Evolutionary conservation across 83 land plant species (phyloP), one percentile per base, ranked within the genome.

Genomic region (Diphasiastrum complanatum): DNA sequence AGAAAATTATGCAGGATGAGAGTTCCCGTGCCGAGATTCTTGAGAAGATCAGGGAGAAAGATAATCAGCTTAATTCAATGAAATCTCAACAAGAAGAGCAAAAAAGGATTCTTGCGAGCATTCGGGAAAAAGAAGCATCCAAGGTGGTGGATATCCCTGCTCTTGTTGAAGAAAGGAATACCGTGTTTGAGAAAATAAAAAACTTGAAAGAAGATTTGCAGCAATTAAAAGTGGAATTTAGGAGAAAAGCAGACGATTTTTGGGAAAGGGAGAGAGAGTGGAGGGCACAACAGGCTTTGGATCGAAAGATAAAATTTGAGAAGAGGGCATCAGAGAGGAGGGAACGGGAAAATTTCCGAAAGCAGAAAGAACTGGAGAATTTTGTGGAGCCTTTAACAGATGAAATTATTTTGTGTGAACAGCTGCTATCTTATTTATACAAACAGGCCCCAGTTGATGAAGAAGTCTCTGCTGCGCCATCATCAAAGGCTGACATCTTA

Each of bases 371-470:
- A 38, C 61, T 72, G 8, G 77, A 77, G 76, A 77, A 77, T 50
- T 77, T 66, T 56, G 80, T 77, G 47, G 78, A 74, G 46, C 76
- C 76, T 53, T 77, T 54, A 55, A 77, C 80, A 24, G 78, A 77
- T 45, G 80, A 77, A 47, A 67, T 77, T 16, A 77, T 77, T 22
- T 29, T 73, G 46, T 77, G 80, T 30, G 80, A 72, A 23, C 80
- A 77, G 72, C 80, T 77, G 4, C 37, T 43, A 20, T 51, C 77
- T 32, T 77, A 61, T 49, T 51, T 77, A 37, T 67, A 61, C 31
- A 77, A 77, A 55, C 48, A 55, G 55, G 66, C 61, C 3, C 77
- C 78, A 14, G 6, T 53, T 0, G 14, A 45, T 5, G 72, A 66
- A 33, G 71, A 77, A 26, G 50, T 36, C 10, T 30, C 22, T 38